Base-by-base conservation (phyloP, 2,329 filamentous ascomycete species). In the Fusarium chlamydosporum region DNA sequence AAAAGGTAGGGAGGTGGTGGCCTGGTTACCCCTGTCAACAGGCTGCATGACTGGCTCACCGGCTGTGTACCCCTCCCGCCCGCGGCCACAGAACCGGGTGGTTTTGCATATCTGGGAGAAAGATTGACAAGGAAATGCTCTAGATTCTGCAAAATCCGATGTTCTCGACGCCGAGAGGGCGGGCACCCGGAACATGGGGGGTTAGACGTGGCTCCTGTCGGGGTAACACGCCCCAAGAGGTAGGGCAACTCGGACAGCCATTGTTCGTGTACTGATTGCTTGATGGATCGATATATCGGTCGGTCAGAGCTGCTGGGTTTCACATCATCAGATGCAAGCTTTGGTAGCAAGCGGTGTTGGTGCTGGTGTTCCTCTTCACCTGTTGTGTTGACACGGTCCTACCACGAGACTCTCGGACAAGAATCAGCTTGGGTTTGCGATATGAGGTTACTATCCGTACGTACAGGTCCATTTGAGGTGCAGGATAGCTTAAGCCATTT, bases 11-110 rank as follows among this genome's bases (percentile, higher is more conserved):
- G 42, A 62, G 61, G 45, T 51, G 40, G 55, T 50, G 33, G 42
- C 58, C 54, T 53, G 42, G 40, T 46, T 56, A 74, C 65, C 69
- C 71, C 67, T 72, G 67, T 65, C 59, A 61, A 64, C 51, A 57
- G 35, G 37, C 61, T 72, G 71, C 67, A 72, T 68, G 50, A 59
- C 65, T 63, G 57, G 64, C 70, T 74, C 71, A 73, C 71, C 69
- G 71, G 71, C 68, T 65, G 59, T 58, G 65, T 43, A 60, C 65
- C 57, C 66, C 47, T 64, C 46, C 53, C 46, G 58, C 52, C 69
- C 68, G 52, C 41, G 66, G 66, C 66, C 66, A 67, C 67, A 69
- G 66, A 48, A 56, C 66, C 35, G 66, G 66, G 56, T 54, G 61
- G 66, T 48, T 46, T 52, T 54, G 43, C 31, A 55, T 42, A 33